Conservation (phyloP, 306 rosid genomes). For the Canavalia gladiata region DNA sequence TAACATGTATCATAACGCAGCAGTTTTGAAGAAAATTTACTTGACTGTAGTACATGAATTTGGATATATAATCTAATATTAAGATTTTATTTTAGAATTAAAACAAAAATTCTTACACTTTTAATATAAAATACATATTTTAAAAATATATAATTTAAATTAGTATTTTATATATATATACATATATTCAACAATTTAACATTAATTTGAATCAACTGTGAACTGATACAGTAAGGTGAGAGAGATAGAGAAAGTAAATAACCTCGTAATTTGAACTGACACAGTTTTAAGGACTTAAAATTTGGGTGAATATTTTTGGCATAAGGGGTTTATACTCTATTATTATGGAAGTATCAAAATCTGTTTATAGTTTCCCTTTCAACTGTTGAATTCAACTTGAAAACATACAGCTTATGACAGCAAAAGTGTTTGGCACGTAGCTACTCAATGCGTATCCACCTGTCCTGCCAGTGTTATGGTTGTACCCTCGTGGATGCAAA, state of each 20-base stretch:
- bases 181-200: too few relatives aligned
- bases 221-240: not conserved
- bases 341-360: not conserved
- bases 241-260: not conserved
- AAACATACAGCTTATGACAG: conserved; percentile 29
- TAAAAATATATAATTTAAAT: too few relatives aligned
- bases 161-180: too few relatives aligned
- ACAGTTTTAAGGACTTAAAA: not conserved
- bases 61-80: too few relatives aligned
- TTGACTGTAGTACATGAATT: too few relatives aligned
- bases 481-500: not conserved
- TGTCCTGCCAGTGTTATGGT: not conserved
- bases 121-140: too few relatives aligned
- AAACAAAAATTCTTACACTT: too few relatives aligned
- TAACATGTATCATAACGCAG: too few relatives aligned
- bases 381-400: not conserved
- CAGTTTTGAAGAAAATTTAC: too few relatives aligned
- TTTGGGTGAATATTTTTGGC: not conserved
- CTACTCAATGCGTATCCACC: conserved; percentile 19
- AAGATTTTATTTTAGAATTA: too few relatives aligned
- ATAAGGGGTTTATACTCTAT: not conserved
- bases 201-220: too few relatives aligned
- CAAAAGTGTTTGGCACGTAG: conserved; percentile 35
- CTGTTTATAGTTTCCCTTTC: too few relatives aligned
- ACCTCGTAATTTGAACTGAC: not conserved